Evolutionary conservation across 371 early-diverging fungal species (phyloP), one percentile per base, ranked within the genome.

Genomic region (Zancudomyces culisetae): DNA sequence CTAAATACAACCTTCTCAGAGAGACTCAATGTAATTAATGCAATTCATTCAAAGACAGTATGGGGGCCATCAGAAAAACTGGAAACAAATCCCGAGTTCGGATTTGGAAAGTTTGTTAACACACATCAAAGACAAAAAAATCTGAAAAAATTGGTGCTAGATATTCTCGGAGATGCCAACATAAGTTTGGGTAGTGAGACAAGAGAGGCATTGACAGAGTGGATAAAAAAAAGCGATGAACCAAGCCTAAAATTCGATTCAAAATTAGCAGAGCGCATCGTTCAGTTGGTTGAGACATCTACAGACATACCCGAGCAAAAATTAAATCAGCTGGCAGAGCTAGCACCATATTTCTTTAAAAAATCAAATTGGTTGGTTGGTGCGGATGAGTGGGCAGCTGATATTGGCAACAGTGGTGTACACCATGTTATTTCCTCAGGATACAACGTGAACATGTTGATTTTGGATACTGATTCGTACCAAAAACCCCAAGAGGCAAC

Each of bases 291-390:
- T 42, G 67, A 68, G 35, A 69, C 69, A 15, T 71, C 72, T 1
- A 61, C 59, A 42, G 62, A 68, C 24, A 53, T 72, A 29, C 61
- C 56, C 3, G 46, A 55, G 43, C 63, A 1, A 49, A 75, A 42
- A 55, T 58, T 26, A 65, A 60, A 27, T 61, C 68, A 45, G 28
- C 65, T 42, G 53, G 68, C 19, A 61, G 69, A 47, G 61, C 68
- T 49, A 60, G 70, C 19, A 68, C 62, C 30, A 61, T 70, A 46
- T 57, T 75, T 56, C 61, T 60, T 55, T 73, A 78, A 61, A 58
- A 76, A 28, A 27, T 79, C 88, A 21, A 77, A 79, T 62, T 91
- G 92, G 92, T 59, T 91, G 54, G 64, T 91, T 50, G 92, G 87
- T 21, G 84, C 84, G 21, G 92, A 91, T 60, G 61, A 70, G 10